Evolutionary conservation across 257 asterid species (phyloP), one percentile per base, ranked within the genome.

Genomic region (Capsicum rhomboideum): DNA sequence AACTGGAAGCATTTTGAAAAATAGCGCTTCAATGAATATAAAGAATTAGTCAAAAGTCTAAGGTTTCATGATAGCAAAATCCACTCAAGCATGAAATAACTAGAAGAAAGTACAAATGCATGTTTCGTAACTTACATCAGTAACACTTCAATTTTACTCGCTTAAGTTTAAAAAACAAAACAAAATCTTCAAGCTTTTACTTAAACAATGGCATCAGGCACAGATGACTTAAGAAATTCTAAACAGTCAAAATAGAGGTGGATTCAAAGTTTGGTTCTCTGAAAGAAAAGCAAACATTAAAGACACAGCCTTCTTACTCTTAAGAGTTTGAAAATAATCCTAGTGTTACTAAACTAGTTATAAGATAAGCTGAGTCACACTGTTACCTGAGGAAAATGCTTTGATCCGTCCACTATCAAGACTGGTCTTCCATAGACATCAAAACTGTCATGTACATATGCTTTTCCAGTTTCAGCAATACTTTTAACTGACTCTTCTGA

Each of bases 371-470:
- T 28, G 66, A n/a, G 52, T 13, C 9, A 17, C 72, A 53, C 50
- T 87, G 91, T 81, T 90, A 94, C 99, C 92, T 92, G 94, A 2
- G 97, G 96, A 68, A 94, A 84, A 92, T 96, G 99, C 91, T 94
- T 96, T 81, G 97, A 88, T 58, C 87, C 93, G 11, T 90, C 91
- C 82, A 96, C 98, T 79, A 94, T 86, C 59, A 93, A 84, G 79
- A 92, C 97, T 6, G 99, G 95, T 82, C 98, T 85, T 89, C 28
- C 87, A 28, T 86, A 81, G 67, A 87, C 82, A 87, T 96, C 98
- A 63, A 90, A 92, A 86, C 50, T 68, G 63, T 91, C 89, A 84
- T 93, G 97, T 78, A 95, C 89, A 83, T 90, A 93, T 64, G 97
- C 91, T 90, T 95, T 95, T 85, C 97, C 97, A 53, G 92, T 90